Conservation (phyloP, 2,329 filamentous ascomycete species). For the Helicocarpus griseus region DNA sequence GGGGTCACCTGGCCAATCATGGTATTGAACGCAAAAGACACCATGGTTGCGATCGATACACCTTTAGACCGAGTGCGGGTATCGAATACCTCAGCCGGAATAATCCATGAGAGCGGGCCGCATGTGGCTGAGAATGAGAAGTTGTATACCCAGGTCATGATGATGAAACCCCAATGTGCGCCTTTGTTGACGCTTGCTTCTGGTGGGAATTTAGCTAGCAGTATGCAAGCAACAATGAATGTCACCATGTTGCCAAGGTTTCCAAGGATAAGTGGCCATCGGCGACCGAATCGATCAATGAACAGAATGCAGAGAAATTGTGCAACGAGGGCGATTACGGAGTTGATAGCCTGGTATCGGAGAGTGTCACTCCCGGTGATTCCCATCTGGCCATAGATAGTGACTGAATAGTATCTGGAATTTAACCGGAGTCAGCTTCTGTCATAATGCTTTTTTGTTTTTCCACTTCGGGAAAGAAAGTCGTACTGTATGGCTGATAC, state of each 20-base stretch:
- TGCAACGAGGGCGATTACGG: constrained; percentile 58
- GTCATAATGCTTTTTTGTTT: neutral
- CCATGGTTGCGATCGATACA: constrained; percentile 65
- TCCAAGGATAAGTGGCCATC: constrained; percentile 61
- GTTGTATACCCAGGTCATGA: constrained; percentile 71
- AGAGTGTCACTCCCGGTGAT: constrained; percentile 56
- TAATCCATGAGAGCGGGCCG: constrained; percentile 56
- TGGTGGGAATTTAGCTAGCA: constrained; percentile 54
- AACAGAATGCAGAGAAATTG: constrained; percentile 57
- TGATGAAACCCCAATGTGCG: constrained; percentile 65
- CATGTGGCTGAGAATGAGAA: constrained; percentile 64
- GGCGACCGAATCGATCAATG: constrained; percentile 59
- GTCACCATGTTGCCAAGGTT: constrained; percentile 62
- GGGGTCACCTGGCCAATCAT: constrained; percentile 63
- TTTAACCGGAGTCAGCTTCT: neutral
- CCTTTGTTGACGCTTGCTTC: constrained; percentile 40
- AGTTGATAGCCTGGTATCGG: constrained; percentile 67
- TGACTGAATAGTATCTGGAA: constrained; percentile 53
- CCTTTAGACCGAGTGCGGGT: constrained; percentile 65
- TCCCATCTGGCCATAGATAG: constrained; percentile 59
- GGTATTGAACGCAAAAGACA: constrained; percentile 64
- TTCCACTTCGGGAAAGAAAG: neutral
- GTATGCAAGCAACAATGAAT: constrained; percentile 57
- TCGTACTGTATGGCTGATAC: constrained; percentile 57
- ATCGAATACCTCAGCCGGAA: constrained; percentile 62